Percentiles rank a stretch among this genome's conserved stretches.
Conservation (phyloP, 2,329 filamentous ascomycete species). For the Penicillium sp. region DNA sequence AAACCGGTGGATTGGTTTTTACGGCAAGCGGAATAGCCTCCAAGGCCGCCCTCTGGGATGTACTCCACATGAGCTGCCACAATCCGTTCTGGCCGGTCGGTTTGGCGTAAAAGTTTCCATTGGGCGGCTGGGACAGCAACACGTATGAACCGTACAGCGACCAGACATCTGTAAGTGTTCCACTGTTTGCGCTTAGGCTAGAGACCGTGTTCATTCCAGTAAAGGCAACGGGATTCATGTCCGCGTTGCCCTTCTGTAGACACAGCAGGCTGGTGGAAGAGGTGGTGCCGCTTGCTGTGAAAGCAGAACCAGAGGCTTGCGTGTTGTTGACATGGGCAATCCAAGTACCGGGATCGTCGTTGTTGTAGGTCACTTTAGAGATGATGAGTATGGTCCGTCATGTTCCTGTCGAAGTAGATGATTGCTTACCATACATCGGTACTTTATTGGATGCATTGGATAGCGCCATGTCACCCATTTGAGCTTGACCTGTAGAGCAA, state of each 20-base stretch:
- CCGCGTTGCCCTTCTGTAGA: neutral
- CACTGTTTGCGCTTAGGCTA: neutral
- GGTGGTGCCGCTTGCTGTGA: neutral
- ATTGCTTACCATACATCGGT: neutral
- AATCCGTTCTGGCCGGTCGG: neutral
- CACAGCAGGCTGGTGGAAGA: neutral
- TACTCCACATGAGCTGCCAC: neutral
- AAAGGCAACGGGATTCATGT: neutral
- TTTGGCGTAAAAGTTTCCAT: conserved; percentile 1
- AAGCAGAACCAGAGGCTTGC: neutral
- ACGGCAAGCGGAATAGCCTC: neutral
- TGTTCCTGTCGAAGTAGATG: no score
- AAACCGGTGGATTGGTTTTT: neutral
- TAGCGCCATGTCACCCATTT: conserved; percentile 3
- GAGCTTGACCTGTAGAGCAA: conserved; percentile 2
- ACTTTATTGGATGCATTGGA: conserved; percentile 6
- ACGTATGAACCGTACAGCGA: neutral
- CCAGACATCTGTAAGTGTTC: neutral
- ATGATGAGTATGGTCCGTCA: neutral
- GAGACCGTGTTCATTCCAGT: neutral
- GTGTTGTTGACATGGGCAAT: neutral
- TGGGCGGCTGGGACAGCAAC: neutral
- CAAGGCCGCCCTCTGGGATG: neutral
- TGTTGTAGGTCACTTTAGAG: neutral
- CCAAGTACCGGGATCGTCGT: neutral